A percentile compares a stretch with the other conserved stretches of the same genome.
phyloP scores from a whole-genome alignment of 768 basidiomycete species.

The Lactarius hengduanensis region DNA sequence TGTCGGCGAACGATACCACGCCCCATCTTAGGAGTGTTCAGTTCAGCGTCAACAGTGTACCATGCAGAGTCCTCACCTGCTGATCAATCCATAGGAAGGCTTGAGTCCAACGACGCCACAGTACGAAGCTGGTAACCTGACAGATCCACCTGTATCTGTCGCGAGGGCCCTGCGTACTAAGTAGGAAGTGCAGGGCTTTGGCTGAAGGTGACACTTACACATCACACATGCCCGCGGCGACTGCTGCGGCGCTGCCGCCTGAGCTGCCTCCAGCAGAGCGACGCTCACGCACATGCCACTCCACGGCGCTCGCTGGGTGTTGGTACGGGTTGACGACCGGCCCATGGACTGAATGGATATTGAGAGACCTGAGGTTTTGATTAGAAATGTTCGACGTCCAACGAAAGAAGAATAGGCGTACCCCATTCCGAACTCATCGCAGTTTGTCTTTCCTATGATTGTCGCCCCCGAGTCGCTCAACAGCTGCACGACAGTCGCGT shows the following conservation, averaged over 20 bases:
- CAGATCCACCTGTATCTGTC: conserved; percentile 95
- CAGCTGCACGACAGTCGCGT: conserved; percentile 77
- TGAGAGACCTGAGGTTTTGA: conserved; percentile 58
- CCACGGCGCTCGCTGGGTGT: conserved; percentile 26
- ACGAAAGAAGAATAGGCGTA: conserved; percentile 38
- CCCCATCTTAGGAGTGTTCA: conserved; percentile 63
- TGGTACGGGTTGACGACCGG: conserved; percentile 76
- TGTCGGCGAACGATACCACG: conserved; percentile 90
- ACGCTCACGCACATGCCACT: conserved; percentile 38
- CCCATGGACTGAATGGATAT: conserved; percentile 69
- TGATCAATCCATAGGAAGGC: conserved; percentile 90
- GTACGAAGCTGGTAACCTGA: conserved; percentile 89
- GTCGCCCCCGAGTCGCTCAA: conserved; percentile 62
- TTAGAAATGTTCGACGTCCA: background rate
- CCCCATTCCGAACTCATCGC: conserved; percentile 99
- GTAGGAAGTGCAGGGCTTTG: background rate
- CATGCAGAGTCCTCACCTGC: conserved; percentile 52
- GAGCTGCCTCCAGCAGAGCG: conserved; percentile 90
- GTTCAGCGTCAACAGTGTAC: conserved; percentile 9
- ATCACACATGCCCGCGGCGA: conserved; percentile 78
- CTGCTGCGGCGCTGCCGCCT: conserved; percentile 93
- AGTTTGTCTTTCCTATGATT: conserved; percentile 87
- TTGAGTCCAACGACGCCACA: conserved; percentile 92
- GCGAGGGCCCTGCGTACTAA: conserved; percentile 65
- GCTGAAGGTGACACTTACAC: conserved; percentile 54